Evolutionary conservation across 177 flowering plant species (phyloP), one percentile per base, ranked within the genome.

Genomic region (Vitis hybrid): DNA sequence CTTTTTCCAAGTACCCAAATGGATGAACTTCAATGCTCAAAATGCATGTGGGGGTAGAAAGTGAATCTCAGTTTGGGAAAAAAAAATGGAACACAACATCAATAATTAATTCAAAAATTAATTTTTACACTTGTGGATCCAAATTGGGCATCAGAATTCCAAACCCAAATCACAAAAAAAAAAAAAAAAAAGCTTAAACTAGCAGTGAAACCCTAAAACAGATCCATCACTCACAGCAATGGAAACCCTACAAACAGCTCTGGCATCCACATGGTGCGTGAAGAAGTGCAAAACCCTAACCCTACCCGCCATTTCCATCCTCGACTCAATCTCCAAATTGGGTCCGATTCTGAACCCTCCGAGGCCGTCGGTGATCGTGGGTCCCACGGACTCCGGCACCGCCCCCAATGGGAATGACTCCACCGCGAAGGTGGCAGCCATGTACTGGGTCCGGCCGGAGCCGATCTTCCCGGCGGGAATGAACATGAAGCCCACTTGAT

Each of bases 371-470:
- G 40, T 11, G 56, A 52, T 65, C 14, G 56, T 59, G 64, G 55
- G 65, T 19, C 52, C 68, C 54, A 30, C 24, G 15, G 62, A 61
- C 57, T 40, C 19, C 12, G 76, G 27, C 50, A 72, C 51, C 0
- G 70, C 52, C 6, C 81, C 30, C 14, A 94, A 21, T 4, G 96
- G 96, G 77, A 95, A 91, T 0, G 93, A 78, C 75, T 87, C 62
- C 60, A 91, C 98, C 65, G 92, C 66, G 71, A 95, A 95, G 4
- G 89, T 93, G 63, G 97, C 97, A n/a, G 93, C 84, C 91, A 95
- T 87, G 81, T 84, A 86, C 82, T 85, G 81, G 21, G 92, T 88
- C 63, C 69, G 78, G 48, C 94, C 95, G 50, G 93, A 70, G 51
- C 69, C 80, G 82, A 96, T 87, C 67, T 80, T 82, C 1, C 99